Evolutionary conservation across 2,329 filamentous ascomycete genomes (phyloP), one percentile per base, ranked within the genome.

Genomic region (Kalmusia sp.): DNA sequence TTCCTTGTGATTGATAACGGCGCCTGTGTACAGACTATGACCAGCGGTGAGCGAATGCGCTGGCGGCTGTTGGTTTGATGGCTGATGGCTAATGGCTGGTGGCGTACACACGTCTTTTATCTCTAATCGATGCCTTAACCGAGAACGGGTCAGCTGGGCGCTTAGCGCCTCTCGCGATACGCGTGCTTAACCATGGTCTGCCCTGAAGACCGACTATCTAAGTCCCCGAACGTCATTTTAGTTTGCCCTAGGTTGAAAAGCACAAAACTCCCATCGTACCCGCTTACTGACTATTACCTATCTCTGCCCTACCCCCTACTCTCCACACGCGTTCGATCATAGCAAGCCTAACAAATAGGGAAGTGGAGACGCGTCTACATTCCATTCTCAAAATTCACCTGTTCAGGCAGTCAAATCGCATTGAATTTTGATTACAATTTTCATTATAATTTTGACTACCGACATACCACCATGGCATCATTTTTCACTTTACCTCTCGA

Each of bases 401-500:
- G 8, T 6, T 17, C 11, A 19, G 34, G 17, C 3, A 37, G 3
- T 19, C 33, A 37, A 21, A 37, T 8, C 34, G 12, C n/a, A n/a
- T 37, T 37, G 34, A 22, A 22, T 14, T n/a, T 22, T 24, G 8
- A 12, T 24, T n/a, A 11, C 14, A 7, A 27, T 14, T 15, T 22
- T 25, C 6, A 15, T 3, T 14, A n/a, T 30, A 4, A 12, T 24
- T 2, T 17, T 4, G 2, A 21, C 22, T 11, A 14, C 33, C 24
- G 21, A 14, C 48, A 58, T 43, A 17, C 61, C 60, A 55, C n/a
- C 31, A 57, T 52, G 45, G 52, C 70, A 35, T 60, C 52, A n/a
- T 55, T 73, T n/a, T 54, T 74, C 6, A 58, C 64, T 2, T 53
- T 74, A 12, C 71, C 71, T 0, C 51, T 66, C 2, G 71, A 74